Evolutionary conservation across 352 stramenopile species (phyloP).

Genomic region (Pythium rishiriense): DNA sequence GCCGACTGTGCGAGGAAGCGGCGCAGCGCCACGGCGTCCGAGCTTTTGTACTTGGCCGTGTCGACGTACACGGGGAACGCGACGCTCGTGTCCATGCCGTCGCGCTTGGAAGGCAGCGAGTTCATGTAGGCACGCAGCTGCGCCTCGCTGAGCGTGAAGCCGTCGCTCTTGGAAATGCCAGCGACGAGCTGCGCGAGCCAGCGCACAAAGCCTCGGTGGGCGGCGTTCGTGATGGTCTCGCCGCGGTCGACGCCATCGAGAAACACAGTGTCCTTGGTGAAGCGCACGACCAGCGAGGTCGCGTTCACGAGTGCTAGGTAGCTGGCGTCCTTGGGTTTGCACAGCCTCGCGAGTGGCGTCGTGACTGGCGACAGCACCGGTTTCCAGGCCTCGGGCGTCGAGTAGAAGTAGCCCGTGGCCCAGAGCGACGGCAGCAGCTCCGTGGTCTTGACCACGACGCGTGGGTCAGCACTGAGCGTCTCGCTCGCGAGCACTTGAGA

Average conservation of each 20-base stretch:
- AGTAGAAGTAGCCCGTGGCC: conserved; percentile 57
- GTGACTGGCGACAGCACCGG: conserved; percentile 35
- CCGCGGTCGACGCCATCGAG: conserved; percentile 38
- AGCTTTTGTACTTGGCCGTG: conserved; percentile 44
- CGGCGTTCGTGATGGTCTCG: conserved; percentile 25
- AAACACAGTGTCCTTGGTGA: conserved; percentile 73
- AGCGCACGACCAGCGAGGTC: conserved; percentile 55
- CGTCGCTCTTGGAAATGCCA: conserved; percentile 26
- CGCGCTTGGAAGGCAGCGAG: conserved; percentile 52
- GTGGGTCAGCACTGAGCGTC: conserved; percentile 28
- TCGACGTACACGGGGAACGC: conserved; percentile 55
- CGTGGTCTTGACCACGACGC: conserved; percentile 35
- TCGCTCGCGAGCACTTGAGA: conserved; percentile 26
- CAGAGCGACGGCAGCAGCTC: conserved; percentile 48
- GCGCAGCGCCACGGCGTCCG: conserved; percentile 37
- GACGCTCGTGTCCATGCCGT: conserved; percentile 52
- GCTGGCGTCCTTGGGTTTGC: conserved; percentile 26
- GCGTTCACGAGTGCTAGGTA: conserved; percentile 50
- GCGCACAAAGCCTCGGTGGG: conserved; percentile 33
- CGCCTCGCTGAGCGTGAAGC: conserved; percentile 34
- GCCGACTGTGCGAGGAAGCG: conserved; percentile 22
- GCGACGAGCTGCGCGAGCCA: conserved; percentile 45
- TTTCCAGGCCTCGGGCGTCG: conserved; percentile 38
- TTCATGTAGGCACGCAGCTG: conserved; percentile 59
- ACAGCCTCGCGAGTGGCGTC: conserved; percentile 25